These are phyloP conservation scores for Xylaria flabelliformis DNA, from an alignment of 495 filamentous ascomycete genomes.

Conservation along the genomic window DNA sequence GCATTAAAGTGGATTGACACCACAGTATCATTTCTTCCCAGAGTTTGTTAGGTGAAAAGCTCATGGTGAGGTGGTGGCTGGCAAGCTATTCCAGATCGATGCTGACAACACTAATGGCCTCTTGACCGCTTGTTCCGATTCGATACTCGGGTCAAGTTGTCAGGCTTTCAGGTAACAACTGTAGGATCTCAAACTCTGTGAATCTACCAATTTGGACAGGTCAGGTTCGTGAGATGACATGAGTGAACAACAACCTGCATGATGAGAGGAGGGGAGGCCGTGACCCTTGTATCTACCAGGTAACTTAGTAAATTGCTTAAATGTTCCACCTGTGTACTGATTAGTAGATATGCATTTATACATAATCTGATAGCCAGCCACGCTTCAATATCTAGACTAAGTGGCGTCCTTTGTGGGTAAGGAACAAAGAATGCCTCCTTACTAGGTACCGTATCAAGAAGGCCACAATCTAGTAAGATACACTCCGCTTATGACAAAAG, in stretches of 20 bases:
- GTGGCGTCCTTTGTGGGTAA: neutral
- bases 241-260: neutral
- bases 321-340: neutral
- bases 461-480: neutral
- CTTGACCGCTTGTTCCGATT: slow-evolving; percentile 1
- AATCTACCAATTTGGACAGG: neutral
- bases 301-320: neutral
- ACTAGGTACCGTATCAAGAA: neutral
- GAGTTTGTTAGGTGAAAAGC: slow-evolving; percentile 1
- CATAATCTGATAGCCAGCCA: neutral
- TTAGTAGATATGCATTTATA: neutral
- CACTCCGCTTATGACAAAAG: neutral
- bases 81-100: neutral
- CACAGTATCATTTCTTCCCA: neutral
- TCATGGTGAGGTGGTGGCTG: neutral
- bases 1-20: slow-evolving; percentile 6
- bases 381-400: neutral
- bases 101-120: neutral
- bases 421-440: neutral
- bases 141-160: neutral
- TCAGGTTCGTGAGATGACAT: neutral
- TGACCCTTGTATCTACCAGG: neutral
- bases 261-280: neutral
- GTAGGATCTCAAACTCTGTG: neutral
- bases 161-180: neutral